Conservation (phyloP, 345 rosid species). For the Pseudoturritis turrita region DNA sequence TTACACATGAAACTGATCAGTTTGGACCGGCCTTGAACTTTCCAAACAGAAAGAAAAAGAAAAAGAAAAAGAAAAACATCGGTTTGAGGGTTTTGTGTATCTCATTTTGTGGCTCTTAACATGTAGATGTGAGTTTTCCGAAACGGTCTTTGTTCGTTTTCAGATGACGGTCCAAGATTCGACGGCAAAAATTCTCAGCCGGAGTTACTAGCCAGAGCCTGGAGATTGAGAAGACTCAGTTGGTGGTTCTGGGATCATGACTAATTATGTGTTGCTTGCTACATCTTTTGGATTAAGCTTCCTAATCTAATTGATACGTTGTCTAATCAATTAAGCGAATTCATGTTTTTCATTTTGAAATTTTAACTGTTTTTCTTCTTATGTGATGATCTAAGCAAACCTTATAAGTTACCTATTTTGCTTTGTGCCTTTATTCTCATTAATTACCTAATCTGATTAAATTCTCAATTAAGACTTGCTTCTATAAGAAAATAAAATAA, state of each 20-base stretch:
- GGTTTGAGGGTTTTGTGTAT: too few species aligned
- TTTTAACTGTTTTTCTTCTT: background rate
- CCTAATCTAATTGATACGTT: background rate
- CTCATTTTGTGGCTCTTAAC: background rate
- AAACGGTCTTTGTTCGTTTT: too few species aligned
- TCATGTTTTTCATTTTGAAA: background rate
- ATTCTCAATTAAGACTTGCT: constrained; percentile 4
- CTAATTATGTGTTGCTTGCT: background rate
- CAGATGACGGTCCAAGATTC: too few species aligned
- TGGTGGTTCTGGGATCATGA: background rate
- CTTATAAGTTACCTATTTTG: background rate
- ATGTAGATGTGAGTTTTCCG: too few species aligned
- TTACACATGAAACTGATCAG: background rate
- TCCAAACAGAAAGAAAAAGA: too few species aligned
- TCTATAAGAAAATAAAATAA: background rate
- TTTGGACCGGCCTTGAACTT: too few species aligned
- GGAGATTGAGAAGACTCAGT: background rate
- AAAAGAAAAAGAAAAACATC: too few species aligned
- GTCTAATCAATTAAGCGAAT: background rate
- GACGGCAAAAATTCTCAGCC: background rate
- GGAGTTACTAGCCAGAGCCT: background rate
- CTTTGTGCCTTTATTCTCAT: constrained; percentile 9
- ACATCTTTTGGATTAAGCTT: background rate
- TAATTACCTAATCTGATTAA: background rate
- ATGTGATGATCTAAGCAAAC: background rate